Base-by-base conservation (phyloP, 176 grass and related monocot species). In the Thalia dealbata region DNA sequence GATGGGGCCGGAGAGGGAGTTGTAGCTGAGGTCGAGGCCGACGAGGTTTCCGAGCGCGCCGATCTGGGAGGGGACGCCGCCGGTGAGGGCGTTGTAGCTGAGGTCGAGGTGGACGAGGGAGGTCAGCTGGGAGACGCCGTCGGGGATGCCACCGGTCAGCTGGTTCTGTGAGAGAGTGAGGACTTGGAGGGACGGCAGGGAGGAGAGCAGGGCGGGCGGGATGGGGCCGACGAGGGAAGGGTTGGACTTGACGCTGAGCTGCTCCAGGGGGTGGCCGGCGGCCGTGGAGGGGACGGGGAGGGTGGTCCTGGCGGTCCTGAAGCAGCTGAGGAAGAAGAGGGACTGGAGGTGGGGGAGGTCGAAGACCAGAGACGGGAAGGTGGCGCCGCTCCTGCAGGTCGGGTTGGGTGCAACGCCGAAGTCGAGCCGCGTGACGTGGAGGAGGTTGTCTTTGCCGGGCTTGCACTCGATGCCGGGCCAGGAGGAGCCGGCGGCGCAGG, bases 401-500 rank as follows among this genome's bases (percentile, higher is more conserved):
- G 90, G 90, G 79, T 99, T 99, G 54, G 87, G 87, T 62, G 84
- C 73, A 35, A 79, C 78, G 29, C 95, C 95, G 45, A 99, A 99
- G 81, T 92, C 95, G 52, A 99, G 83, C 74, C 95, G 77, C n/a
- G 90, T 97, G 59, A 97, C 90, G 73, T 91, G 87, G 67, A 92
- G 32, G 24, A 62, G 73, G 61, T 62, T 73, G 44, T 65, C 44
- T 32, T 26, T 80, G 54, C 42, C 8, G 0, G 84, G 83, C 76
- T 92, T 97, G 87, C 90, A 97, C 70, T 97, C 87, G 41, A 97
- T 91, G 24, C 95, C 90, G 13, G 87, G 87, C 95, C 95, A 97
- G 4, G 85, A 85, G 35, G 76, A 70, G 63, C 76, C 75, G 0
- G 83, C 73, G 2, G 21, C 10, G 71, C 87, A 97, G 0, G 95